Percentiles rank a stretch among this genome's conserved stretches.
These are phyloP conservation scores for Hypoxylon sp. DNA, from an alignment of 2,329 filamentous ascomycete species.

Conservation along the genomic window DNA sequence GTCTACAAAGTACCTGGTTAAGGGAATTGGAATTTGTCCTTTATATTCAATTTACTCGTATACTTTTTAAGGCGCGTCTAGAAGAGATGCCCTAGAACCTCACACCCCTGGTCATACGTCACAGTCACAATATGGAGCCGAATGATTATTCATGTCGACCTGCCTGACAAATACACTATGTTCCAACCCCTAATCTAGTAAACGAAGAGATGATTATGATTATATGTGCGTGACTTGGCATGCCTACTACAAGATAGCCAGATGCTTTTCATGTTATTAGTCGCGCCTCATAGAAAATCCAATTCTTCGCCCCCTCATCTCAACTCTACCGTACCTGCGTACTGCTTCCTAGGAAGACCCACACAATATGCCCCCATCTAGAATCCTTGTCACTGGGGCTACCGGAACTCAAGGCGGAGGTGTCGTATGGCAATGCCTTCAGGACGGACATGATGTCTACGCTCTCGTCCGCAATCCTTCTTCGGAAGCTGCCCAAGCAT, in stretches of 20 bases:
- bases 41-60: too few species aligned
- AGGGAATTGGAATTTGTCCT: too few species aligned
- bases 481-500: constrained; percentile 3
- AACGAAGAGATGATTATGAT: neutral
- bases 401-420: constrained; percentile 19
- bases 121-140: too few species aligned
- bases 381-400: constrained; percentile 9
- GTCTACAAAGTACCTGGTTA: too few species aligned
- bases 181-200: neutral
- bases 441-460: constrained; percentile 1
- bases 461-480: constrained; percentile 10
- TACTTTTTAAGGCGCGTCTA: too few species aligned
- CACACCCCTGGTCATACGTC: too few species aligned
- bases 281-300: neutral
- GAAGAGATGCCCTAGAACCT: too few species aligned
- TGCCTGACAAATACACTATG: neutral
- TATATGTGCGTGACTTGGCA: too few species aligned
- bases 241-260: too few species aligned
- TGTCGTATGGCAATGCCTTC: constrained; percentile 14
- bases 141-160: too few species aligned
- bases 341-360: neutral
- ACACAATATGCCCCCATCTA: constrained; percentile 1
- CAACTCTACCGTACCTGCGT: too few species aligned
- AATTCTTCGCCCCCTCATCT: neutral
- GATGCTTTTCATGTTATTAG: neutral